These are phyloP conservation scores for Aegilops umbellulata DNA, from an alignment of 176 grass and related monocot genomes.

Conservation along the genomic window DNA sequence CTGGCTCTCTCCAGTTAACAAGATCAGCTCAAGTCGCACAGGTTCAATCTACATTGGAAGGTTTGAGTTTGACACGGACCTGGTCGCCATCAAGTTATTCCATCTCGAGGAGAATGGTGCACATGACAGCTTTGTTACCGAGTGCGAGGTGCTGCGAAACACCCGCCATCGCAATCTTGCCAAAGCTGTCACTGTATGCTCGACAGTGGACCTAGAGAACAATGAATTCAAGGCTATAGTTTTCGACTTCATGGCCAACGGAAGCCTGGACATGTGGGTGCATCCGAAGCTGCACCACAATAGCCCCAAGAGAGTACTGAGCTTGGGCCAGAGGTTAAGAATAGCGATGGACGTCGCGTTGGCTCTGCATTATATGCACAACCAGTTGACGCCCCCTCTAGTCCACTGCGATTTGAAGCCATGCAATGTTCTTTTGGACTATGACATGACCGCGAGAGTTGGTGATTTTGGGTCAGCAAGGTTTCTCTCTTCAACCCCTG, in stretches of 20 bases:
- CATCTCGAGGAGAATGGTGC: constrained; percentile 3
- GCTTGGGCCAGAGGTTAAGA: constrained; percentile 14
- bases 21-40: constrained; percentile 2
- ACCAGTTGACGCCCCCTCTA: neutral
- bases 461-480: constrained; percentile 39
- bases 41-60: constrained; percentile 30
- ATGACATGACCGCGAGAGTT: neutral
- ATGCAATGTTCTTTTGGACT: no score
- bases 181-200: constrained; percentile 27
- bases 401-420: no score
- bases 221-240: constrained; percentile 37
- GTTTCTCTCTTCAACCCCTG: constrained; percentile 5
- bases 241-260: constrained; percentile 43
- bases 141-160: constrained; percentile 10
- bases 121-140: neutral
- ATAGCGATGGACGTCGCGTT: neutral
- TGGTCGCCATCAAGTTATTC: constrained; percentile 33
- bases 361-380: constrained; percentile 36
- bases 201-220: constrained; percentile 28
- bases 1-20: constrained; percentile 9
- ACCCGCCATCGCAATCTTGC: constrained; percentile 29
- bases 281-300: neutral
- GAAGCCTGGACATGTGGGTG: constrained; percentile 32
- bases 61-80: constrained; percentile 25
- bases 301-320: neutral